These are phyloP conservation scores for Saksenaea vasiformis DNA, from an alignment of 371 early-diverging fungal genomes.

Conservation along the genomic window DNA sequence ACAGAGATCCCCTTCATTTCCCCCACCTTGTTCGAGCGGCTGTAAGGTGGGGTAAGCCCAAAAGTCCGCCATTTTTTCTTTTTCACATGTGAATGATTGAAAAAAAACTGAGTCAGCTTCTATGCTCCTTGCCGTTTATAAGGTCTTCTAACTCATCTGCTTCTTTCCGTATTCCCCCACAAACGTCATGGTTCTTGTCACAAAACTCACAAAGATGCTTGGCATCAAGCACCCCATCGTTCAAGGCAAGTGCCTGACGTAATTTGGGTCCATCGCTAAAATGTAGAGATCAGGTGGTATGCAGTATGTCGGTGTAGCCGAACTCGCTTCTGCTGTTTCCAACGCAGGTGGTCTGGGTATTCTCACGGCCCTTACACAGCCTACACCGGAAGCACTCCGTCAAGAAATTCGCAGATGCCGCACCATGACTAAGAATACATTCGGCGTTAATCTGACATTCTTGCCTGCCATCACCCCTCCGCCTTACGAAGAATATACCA, in stretches of 20 bases:
- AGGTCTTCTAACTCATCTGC: no score
- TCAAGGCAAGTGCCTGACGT: conserved; percentile 36
- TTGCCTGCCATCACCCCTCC: conserved; percentile 72
- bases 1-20: no score
- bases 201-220: conserved; percentile 63
- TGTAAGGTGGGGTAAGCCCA: no score
- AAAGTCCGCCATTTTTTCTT: no score
- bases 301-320: conserved; percentile 68
- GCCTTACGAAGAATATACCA: conserved; percentile 76
- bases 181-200: conserved; percentile 53
- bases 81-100: no score
- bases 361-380: conserved; percentile 84
- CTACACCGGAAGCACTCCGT: conserved; percentile 81
- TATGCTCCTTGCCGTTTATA: no score
- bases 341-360: conserved; percentile 98
- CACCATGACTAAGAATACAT: conserved; percentile 74
- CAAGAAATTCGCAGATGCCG: conserved; percentile 74
- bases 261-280: not conserved
- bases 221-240: conserved; percentile 74
- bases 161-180: not conserved
- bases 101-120: no score
- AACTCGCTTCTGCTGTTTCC: conserved; percentile 86
- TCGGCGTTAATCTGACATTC: conserved; percentile 78
- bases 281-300: conserved; percentile 14
- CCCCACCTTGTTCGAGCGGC: no score